These are phyloP conservation scores for Cercospora canescens DNA, from an alignment of 2,329 filamentous ascomycete species.

Conservation along the genomic window DNA sequence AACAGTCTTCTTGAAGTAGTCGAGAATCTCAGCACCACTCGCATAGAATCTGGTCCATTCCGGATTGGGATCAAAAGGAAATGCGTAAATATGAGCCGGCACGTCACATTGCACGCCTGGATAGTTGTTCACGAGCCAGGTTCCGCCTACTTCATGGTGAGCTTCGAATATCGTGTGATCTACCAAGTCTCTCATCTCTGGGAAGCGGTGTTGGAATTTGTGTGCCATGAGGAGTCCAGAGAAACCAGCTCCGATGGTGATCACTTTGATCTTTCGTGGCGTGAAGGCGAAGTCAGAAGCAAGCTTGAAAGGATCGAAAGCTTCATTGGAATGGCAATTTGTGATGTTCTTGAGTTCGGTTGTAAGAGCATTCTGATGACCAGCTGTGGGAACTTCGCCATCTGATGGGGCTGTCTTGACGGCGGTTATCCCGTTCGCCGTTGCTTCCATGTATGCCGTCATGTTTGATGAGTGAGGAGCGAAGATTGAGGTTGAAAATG, in stretches of 20 bases:
- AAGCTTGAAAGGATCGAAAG: not conserved
- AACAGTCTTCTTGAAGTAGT: slow-evolving; percentile 41
- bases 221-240: slow-evolving; percentile 9
- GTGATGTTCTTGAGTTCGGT: not conserved
- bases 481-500: not conserved
- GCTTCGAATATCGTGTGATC: slow-evolving; percentile 3
- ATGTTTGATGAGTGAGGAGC: too few relatives aligned
- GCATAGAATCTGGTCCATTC: slow-evolving; percentile 36
- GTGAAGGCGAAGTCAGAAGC: not conserved
- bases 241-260: slow-evolving; percentile 15
- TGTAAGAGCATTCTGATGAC: not conserved
- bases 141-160: slow-evolving; percentile 10
- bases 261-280: not conserved
- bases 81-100: slow-evolving; percentile 7
- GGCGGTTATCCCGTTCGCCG: not conserved
- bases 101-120: slow-evolving; percentile 13
- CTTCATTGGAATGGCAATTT: not conserved
- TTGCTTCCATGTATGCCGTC: not conserved
- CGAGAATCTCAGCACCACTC: slow-evolving; percentile 40
- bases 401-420: not conserved
- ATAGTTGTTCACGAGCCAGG: slow-evolving; percentile 7
- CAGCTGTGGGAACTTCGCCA: not conserved
- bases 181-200: not conserved
- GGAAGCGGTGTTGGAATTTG: slow-evolving; percentile 5
- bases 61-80: slow-evolving; percentile 16